phyloP scores from a whole-genome alignment of 1,284 basidiomycete species.

The Ceratobasidium sp. region DNA sequence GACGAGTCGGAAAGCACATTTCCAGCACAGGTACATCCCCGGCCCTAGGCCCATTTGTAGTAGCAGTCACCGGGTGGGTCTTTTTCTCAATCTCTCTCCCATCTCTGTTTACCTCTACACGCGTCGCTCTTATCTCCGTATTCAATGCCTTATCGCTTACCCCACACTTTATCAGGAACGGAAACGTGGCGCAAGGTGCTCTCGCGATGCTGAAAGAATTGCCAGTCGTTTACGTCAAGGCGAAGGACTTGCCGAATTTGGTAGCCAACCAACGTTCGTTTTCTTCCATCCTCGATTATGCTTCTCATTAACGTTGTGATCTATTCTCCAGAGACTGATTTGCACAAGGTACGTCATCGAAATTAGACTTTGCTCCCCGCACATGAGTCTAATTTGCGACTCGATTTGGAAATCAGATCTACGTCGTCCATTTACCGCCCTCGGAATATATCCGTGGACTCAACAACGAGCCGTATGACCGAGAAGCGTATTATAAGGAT shows the following conservation, averaged over 20 bases:
- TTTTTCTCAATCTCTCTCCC: too few species aligned
- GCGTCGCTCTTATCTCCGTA: background rate
- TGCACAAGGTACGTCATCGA: slow-evolving; percentile 55
- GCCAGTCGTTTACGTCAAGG: slow-evolving; percentile 66
- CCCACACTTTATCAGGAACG: slow-evolving; percentile 58
- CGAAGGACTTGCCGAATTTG: slow-evolving; percentile 64
- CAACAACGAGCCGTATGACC: slow-evolving; percentile 62
- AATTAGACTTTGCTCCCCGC: background rate
- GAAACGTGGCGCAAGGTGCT: slow-evolving; percentile 80
- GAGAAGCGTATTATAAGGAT: slow-evolving; percentile 73
- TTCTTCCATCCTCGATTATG: background rate
- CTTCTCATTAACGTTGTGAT: too few species aligned
- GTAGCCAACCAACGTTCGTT: slow-evolving; percentile 61
- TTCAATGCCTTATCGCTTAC: background rate
- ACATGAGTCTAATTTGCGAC: background rate
- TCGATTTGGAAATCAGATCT: slow-evolving; percentile 61
- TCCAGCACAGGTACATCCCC: slow-evolving; percentile 65
- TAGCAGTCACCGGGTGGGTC: slow-evolving; percentile 81
- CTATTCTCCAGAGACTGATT: slow-evolving; percentile 61
- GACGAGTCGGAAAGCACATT: slow-evolving; percentile 66
- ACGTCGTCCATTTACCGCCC: slow-evolving; percentile 76
- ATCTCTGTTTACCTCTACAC: too few species aligned
- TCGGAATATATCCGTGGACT: slow-evolving; percentile 65
- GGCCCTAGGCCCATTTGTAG: slow-evolving; percentile 75
- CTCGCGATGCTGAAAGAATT: slow-evolving; percentile 74